These are phyloP conservation scores for Pelargonium citronellum DNA, from an alignment of 441 rosid species.

Conservation along the genomic window DNA sequence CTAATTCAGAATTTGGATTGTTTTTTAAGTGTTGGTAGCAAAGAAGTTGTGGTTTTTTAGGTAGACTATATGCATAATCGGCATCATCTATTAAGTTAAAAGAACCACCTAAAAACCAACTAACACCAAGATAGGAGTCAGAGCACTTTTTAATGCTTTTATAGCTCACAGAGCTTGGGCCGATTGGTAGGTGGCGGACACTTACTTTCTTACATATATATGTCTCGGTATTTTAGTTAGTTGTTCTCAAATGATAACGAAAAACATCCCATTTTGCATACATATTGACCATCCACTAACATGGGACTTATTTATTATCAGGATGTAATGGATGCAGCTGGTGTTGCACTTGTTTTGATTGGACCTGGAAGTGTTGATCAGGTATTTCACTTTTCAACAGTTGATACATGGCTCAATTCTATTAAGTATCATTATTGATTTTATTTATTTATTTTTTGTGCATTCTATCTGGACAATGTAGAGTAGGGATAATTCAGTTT, in stretches of 20 bases:
- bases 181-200: background rate
- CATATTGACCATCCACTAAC: background rate
- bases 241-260: background rate
- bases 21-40: no score
- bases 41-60: background rate
- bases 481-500: no score
- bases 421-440: background rate
- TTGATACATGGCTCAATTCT: background rate
- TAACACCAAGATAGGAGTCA: no score
- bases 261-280: background rate
- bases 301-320: conserved; percentile 23
- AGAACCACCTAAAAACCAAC: no score
- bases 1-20: no score
- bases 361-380: conserved; percentile 88
- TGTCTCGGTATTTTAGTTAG: background rate
- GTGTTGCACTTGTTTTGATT: conserved; percentile 68
- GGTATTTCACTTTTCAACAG: no score
- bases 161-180: background rate
- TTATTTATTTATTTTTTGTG: no score
- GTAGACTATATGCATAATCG: background rate
- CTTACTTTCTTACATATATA: background rate
- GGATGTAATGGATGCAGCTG: conserved; percentile 79
- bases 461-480: no score
- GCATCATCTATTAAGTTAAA: no score
- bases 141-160: no score